A percentile compares a stretch with the other conserved stretches of the same genome.
Conservation (phyloP, 2,329 filamentous ascomycete genomes). For the Exophiala alcalophila region DNA sequence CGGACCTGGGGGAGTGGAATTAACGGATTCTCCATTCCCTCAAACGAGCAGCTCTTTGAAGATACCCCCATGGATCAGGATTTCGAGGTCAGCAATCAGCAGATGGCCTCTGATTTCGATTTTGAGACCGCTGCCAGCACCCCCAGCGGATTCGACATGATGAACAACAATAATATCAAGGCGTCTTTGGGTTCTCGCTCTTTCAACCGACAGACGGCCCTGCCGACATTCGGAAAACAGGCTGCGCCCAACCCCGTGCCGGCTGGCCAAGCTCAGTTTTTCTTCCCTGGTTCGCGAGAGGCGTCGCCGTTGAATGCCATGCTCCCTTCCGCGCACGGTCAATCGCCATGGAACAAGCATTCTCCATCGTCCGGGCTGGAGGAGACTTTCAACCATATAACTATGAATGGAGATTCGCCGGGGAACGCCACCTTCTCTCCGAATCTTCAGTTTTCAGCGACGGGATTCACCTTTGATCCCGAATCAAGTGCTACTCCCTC, state of each 20-base stretch:
- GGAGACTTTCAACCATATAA: constrained; percentile 46
- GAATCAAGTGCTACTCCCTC: constrained; percentile 39
- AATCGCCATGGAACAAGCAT: constrained; percentile 40
- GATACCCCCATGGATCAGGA: constrained; percentile 40
- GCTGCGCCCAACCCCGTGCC: constrained; percentile 30
- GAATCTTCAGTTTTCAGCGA: constrained; percentile 38
- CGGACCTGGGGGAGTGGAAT: constrained; percentile 29
- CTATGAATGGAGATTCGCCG: constrained; percentile 45
- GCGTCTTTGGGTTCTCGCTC: constrained; percentile 14
- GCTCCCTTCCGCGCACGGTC: constrained; percentile 34
- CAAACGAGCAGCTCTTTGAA: constrained; percentile 42
- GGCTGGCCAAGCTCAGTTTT: constrained; percentile 32
- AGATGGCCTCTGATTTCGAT: constrained; percentile 49
- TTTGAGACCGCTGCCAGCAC: constrained; percentile 49
- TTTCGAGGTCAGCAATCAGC: constrained; percentile 45
- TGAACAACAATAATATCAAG: constrained; percentile 32
- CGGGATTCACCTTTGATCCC: constrained; percentile 40
- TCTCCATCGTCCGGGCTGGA: constrained; percentile 46
- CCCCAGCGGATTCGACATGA: constrained; percentile 41
- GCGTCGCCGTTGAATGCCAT: constrained; percentile 38
- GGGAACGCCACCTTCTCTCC: constrained; percentile 40
- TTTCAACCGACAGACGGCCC: constrained; percentile 13
- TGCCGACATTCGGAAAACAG: constrained; percentile 22
- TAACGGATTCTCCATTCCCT: constrained; percentile 37
- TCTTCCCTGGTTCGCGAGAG: constrained; percentile 37